Evolutionary conservation across 1,139 yeast species (phyloP), one percentile per base, ranked within the genome.

Genomic region (Taphrina confusa): DNA sequence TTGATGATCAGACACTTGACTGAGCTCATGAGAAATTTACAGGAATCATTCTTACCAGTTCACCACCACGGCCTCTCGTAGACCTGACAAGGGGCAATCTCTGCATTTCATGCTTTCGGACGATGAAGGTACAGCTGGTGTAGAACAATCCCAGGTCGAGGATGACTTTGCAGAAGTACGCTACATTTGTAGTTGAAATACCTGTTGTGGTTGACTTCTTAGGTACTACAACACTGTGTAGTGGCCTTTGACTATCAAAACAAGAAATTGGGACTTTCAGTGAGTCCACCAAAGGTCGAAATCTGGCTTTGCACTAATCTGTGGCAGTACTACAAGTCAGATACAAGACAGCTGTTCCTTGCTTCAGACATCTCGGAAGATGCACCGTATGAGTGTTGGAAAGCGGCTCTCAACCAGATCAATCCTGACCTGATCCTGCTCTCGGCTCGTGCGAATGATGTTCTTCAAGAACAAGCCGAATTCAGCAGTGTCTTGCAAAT

Each of bases 361-460:
- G 50, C 51, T 8, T 36, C 49, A 14, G 58, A 54, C 44, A n/a
- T 44, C 49, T 14, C 58, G 42, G 50, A 57, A 44, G 45, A 31
- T 30, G 62, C 57, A 31, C 33, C 61, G 14, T 56, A 20, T 25
- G 49, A 36, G 12, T 25, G 20, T 4, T 25, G 44, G 11, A 30
- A 25, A 22, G 40, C 28, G 50, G 64, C 59, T 28, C 36, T 61
- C 16, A 60, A 62, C 47, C 65, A 63, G 49, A 57, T 62, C 18
- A 51, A 61, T 18, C 65, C 65, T 31, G 59, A 62, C 2, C 22
- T 61, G 16, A 45, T 63, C 11, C 60, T 63, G 1, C 52, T 63
- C 8, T 62, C 65, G 1, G 40, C 64, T 12, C 57, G 63, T 22
- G 63, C 63, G 4, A 62, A 63, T 4, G 63, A 62, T 18, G 50